Conservation (phyloP, 1,139 yeast genomes). For the Yamadazyma dendronema region DNA sequence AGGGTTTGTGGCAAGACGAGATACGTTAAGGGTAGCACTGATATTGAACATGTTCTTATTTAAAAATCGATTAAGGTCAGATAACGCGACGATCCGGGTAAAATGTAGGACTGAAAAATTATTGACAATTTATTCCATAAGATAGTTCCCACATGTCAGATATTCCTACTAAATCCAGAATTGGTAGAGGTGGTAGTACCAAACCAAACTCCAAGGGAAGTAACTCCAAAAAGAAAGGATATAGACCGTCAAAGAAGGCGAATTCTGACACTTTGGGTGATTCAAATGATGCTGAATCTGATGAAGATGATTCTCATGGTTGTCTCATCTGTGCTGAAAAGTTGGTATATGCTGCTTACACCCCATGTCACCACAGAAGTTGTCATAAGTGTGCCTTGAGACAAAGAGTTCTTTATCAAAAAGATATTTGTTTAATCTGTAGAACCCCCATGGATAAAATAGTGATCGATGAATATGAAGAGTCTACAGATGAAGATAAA, state of each 20-base stretch:
- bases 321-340: constrained; percentile 87
- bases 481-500: constrained; percentile 25
- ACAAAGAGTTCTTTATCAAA: constrained; percentile 76
- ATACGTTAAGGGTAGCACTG: constrained; percentile 71
- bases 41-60: constrained; percentile 47
- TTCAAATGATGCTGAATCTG: constrained; percentile 18
- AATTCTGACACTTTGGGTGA: neutral
- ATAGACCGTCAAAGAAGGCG: constrained; percentile 3
- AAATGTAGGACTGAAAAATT: neutral
- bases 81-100: constrained; percentile 1
- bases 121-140: neutral
- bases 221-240: constrained; percentile 4
- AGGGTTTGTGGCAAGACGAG: constrained; percentile 62
- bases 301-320: constrained; percentile 25
- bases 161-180: constrained; percentile 19
- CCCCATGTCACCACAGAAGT: constrained; percentile 82
- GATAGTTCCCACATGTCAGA: constrained; percentile 5
- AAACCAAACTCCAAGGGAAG: neutral
- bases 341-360: constrained; percentile 59
- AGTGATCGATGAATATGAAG: constrained; percentile 50
- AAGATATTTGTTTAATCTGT: constrained; percentile 77
- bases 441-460: constrained; percentile 64
- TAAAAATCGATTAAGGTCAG: neutral
- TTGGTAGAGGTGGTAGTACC: constrained; percentile 14
- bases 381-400: constrained; percentile 84